Base-by-base conservation (phyloP, 2,329 filamentous ascomycete genomes). In the Apiospora pterosperma region DNA sequence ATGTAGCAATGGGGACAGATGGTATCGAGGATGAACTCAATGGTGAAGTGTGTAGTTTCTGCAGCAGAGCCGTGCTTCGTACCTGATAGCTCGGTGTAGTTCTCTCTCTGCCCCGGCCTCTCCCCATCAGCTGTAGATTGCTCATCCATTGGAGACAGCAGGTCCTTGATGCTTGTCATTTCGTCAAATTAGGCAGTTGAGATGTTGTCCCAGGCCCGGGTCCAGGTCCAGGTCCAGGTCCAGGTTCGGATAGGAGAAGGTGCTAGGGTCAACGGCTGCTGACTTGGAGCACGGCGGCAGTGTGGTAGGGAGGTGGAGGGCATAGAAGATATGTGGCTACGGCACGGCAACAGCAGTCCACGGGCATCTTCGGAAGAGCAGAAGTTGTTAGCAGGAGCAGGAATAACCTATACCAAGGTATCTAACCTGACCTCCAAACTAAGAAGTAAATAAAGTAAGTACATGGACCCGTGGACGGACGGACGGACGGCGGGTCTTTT, bases 1-100 rank as follows among this genome's bases (percentile, higher is more conserved):
- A 85, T 76, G 68, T 83, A 86, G 68, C 81, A 84, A 76, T 82
- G 85, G 4, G 83, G 82, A 65, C 84, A 86, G 41, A 83, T 74
- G 7, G 82, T 77, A 70, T 86, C 84, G 41, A 80, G 74, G 68
- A 84, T 81, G 58, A 84, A 74, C 59, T 84, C 80, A 65, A 85
- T 78, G 12, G 73, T 73, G 68, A 83, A 75, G 60, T 71, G 66
- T 19, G 66, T 69, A 6, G 62, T 80, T 36, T 71, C 64, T 66
- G 63, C 1, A 64, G 10, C 38, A 25, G 16, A 28, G 21, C 38
- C 28, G 48, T 21, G 25, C 36, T 28, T 7, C 55, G 16, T 21
- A 55, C 59, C 14, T 62, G 6, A 58, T 28, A 38, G 48, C 16
- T 14, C 36, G 62, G 44, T 19, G 6, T 11, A 19, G 28, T 11